Base-by-base conservation (phyloP, 257 asterid genomes). In the Nyctanthes arbortristis region DNA sequence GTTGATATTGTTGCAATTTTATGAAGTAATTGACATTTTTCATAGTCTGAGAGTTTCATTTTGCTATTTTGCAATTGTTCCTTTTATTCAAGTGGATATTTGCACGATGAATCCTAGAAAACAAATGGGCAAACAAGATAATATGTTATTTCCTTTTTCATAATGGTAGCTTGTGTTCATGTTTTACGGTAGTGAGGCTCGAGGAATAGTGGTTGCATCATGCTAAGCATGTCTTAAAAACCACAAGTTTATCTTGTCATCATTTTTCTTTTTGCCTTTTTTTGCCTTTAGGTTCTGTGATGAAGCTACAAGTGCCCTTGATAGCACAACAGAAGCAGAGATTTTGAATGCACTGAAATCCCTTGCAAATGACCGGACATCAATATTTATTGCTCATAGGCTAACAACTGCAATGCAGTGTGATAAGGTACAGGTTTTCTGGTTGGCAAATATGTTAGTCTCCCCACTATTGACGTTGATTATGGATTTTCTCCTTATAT, bases 361-460 rank as follows among this genome's bases (percentile, higher is more conserved):
- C 66, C 81, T 94, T 14, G 84, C 97, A 14, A 81, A 52, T 61
- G 80, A 86, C 72, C 90, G 99, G n/a, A 91, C 99, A 32, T 84
- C 99, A 52, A 82, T 94, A 39, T 94, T 94, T 76, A 88, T 94
- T 54, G 96, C 97, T 58, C 99, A 94, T 61, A 83, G 99, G 83
- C 97, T 91, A 73, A 94, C 99, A 54, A 94, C 97, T 20, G 97
- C 99, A 71, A 91, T 94, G 99, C 99, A 94, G 79, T 94, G 99
- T 71, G 97, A 94, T 54, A 96, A 91, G 97, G 96, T 92, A 70
- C 18, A 70, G 47, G 20, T n/a, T n/a, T 76, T 68, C 69, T 35
- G 25, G 59, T 28, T 63, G 22, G 14, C 14, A 8, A 18, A 20
- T 52, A 20, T 20, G 29, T 14, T n/a, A n/a, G 20, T 20, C 55